Base-by-base conservation (phyloP, 2,329 filamentous ascomycete species). In the Phyllosticta citribraziliensis region DNA sequence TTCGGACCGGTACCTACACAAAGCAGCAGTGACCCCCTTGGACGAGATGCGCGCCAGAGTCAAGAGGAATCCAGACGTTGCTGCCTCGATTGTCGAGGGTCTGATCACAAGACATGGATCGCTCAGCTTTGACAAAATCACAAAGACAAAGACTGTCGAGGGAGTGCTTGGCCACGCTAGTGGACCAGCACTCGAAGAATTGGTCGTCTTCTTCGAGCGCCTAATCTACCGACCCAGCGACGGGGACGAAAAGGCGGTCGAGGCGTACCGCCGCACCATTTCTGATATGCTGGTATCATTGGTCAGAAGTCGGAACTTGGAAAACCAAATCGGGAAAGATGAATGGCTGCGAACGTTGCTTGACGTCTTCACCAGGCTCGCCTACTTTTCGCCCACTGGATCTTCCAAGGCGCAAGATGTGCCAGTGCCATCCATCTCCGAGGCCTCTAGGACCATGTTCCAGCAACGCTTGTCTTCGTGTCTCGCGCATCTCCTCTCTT, bases 131-230 rank as follows among this genome's bases (percentile, higher is more conserved):
- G 94, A 97, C 70, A 86, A 89, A 65, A 80, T 88, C 62, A 96
- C 92, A 0, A 94, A 88, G 71, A 88, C 87, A 1, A 96, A 93
- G 74, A 93, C 90, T 0, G 77, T 96, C 1, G 90, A 95, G 67
- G 87, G 83, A 64, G 78, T 94, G 2, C 74, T 95, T 4, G 80
- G 84, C 27, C 80, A 81, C 52, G 81, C 84, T 9, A 82, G 82
- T 62, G 67, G 74, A n/a, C 70, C 76, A 25, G 74, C 76, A 9
- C 65, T 84, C 24, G 74, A 78, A 3, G 72, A 81, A 20, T 83
- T 86, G 35, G 78, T 86, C 22, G 79, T 83, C 8, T 71, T 81
- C 11, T 72, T 84, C 35, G 74, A 76, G 53, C 69, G 73, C 6
- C 68, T 81, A 17, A 75, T 84, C 52, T 71, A 76, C 5, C 71